Evolutionary conservation across 768 basidiomycete genomes (phyloP), one percentile per base, ranked within the genome.

Genomic region (Boletus tylopilopsis): DNA sequence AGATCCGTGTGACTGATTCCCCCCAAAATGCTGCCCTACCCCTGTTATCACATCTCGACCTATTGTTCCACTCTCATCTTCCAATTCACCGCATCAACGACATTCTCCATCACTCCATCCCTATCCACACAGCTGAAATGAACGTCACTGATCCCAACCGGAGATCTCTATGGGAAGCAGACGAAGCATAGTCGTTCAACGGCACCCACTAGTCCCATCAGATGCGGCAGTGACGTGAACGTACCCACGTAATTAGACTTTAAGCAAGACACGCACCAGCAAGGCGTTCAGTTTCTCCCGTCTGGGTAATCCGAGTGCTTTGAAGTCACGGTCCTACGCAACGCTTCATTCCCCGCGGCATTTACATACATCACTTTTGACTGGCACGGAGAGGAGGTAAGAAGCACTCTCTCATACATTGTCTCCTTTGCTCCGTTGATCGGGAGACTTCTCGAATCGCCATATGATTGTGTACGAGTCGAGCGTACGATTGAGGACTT

Each of bases 191-290:
- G 33, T 49, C 40, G 49, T 47, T 47, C 35, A 37, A 52, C 59
- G 53, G 54, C 39, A 48, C 19, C 45, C 45, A 47, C 47, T 50
- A 21, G 37, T 42, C 50, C 32, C 62, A 66, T 67, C 64, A 58
- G 53, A 54, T 64, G 29, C 29, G 60, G 50, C 48, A 39, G 57
- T 61, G 67, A 68, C 66, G 67, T 67, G 55, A 68, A 51, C 32
- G 45, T 53, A 41, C 35, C 45, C 55, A 68, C 67, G 67, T 68
- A 68, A 68, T 68, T 68, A 68, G 68, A 60, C 66, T 68, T 68
- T 68, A 69, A 60, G 58, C 66, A 69, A 27, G 44, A 49, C 64
- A 68, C 49, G 67, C 64, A 55, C 64, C 61, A 48, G 36, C 49
- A 56, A 47, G 60, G 56, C 49, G 58, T 56, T 44, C 50, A 45